These are phyloP conservation scores for Trichoderma reesei DNA, from an alignment of 495 filamentous ascomycete species.

Conservation along the genomic window DNA sequence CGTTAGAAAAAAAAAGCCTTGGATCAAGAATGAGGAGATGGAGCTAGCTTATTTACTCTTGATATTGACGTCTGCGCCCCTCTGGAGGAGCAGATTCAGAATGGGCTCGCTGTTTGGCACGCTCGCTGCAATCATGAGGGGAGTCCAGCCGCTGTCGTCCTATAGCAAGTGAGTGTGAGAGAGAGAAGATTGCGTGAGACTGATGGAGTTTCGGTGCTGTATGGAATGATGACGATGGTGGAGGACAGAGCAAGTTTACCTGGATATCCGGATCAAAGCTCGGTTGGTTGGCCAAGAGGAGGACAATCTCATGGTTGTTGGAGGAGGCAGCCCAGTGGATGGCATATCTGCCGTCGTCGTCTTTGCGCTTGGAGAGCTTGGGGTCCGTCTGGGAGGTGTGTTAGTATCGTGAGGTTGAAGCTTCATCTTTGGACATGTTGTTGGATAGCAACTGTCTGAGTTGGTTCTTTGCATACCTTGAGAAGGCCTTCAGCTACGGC, in stretches of 20 bases:
- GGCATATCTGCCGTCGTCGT: slow-evolving; percentile 83
- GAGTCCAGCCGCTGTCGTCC: slow-evolving; percentile 90
- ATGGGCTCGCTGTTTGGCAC: slow-evolving; percentile 60
- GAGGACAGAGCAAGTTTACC: slow-evolving; percentile 32
- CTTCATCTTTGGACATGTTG: neutral
- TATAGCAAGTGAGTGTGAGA: slow-evolving; percentile 20
- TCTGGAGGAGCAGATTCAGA: slow-evolving; percentile 66
- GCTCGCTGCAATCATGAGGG: slow-evolving; percentile 85
- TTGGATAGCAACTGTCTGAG: neutral
- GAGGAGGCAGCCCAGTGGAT: slow-evolving; percentile 93
- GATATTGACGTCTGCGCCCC: slow-evolving; percentile 70
- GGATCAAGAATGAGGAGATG: too few relatives aligned
- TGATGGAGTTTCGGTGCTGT: neutral
- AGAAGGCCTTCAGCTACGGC: slow-evolving; percentile 65
- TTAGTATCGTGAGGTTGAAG: too few relatives aligned
- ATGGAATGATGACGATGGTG: neutral
- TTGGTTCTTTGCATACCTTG: slow-evolving; percentile 43
- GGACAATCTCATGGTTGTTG: slow-evolving; percentile 66
- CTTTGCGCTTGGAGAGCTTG: slow-evolving; percentile 60
- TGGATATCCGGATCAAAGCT: slow-evolving; percentile 83
- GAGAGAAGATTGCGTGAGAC: neutral
- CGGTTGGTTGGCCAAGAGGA: slow-evolving; percentile 56
- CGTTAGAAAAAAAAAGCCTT: too few relatives aligned
- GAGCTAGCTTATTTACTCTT: too few relatives aligned
- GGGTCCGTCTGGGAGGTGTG: slow-evolving; percentile 55